Evolutionary conservation across 768 basidiomycete genomes (phyloP), one percentile per base, ranked within the genome.

Genomic region (Podaxis pistillaris): DNA sequence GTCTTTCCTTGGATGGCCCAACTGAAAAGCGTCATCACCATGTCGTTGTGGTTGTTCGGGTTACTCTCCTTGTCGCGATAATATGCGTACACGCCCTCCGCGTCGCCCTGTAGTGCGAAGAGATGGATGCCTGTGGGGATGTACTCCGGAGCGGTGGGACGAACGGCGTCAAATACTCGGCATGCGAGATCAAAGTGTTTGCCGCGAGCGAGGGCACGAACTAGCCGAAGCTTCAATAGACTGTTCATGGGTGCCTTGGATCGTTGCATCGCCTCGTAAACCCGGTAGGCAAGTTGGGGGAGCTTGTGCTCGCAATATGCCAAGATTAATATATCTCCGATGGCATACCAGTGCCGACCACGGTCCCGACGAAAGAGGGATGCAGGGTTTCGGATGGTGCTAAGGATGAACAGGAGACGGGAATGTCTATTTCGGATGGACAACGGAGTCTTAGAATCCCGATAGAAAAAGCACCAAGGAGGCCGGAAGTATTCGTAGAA

Each of bases 1-100:
- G 72, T 71, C 41, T 75, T 73, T 13, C 82, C 82, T 11, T 75
- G 68, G 33, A 78, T 73, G 4, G 87, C 87, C 68, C 86, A 79
- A 0, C 82, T 79, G 63, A 85, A 83, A 70, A 93, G 74, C 28
- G 86, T 68, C 73, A 80, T 75, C n/a, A 77, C 75, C 22, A 9
- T 63, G n/a, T 50, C 44, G 6, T 53, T 53, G 19, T 46, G 57
- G 24, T 47, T 26, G 17, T 24, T 50, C 17, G 24, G 17, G 6
- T 59, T 46, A 5, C n/a, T 22, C 51, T 51, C 62, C n/a, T 60
- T 58, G 12, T 60, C 60, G n/a, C 58, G 49, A 66, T 78, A 88
- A 65, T 76, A 80, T 22, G 73, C 66, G 57, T 86, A 73, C 0
- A 84, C 79, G 5, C 74, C 73, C 26, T 68, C 67, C 17, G 73